Percentiles rank a stretch among this genome's conserved stretches.
Evolutionary conservation across 345 rosid species (phyloP).

Genomic region (Linum lewisii): DNA sequence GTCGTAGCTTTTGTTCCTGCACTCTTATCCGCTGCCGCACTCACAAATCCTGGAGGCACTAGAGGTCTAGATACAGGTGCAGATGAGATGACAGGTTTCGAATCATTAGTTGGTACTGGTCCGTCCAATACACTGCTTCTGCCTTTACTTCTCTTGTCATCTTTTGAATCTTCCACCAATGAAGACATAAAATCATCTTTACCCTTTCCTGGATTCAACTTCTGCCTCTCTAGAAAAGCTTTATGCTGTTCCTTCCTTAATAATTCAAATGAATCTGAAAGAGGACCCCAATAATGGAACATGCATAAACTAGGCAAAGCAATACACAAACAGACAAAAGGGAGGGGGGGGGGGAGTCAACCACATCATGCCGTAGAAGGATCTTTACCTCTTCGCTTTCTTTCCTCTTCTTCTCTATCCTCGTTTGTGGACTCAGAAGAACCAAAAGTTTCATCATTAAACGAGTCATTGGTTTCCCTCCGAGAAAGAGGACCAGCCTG

Average conservation of each 20-base stretch:
- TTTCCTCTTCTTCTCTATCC: slow-evolving; percentile 93
- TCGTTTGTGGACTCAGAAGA: slow-evolving; percentile 64
- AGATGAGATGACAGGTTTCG: slow-evolving; percentile 36
- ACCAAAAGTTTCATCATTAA: slow-evolving; percentile 93
- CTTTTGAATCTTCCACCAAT: slow-evolving; percentile 52
- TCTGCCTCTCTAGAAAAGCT: slow-evolving; percentile 72
- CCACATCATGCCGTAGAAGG: slow-evolving; percentile 9
- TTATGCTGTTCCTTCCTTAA: slow-evolving; percentile 93
- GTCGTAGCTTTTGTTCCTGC: slow-evolving; percentile 36
- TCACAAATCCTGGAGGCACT: slow-evolving; percentile 92
- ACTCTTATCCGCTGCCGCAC: slow-evolving; percentile 36
- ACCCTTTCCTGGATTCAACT: slow-evolving; percentile 42
- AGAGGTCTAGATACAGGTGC: slow-evolving; percentile 71
- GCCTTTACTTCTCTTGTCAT: slow-evolving; percentile 38
- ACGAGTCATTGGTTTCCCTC: slow-evolving; percentile 60
- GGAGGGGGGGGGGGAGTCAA: too few species aligned
- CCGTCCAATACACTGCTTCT: slow-evolving; percentile 34
- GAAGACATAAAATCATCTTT: slow-evolving; percentile 53
- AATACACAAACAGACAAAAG: slow-evolving; percentile 15
- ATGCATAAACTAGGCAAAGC: slow-evolving; percentile 9
- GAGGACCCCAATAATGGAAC: slow-evolving; percentile 18
- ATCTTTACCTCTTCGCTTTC: slow-evolving; percentile 76
- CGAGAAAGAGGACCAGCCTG: slow-evolving; percentile 69
- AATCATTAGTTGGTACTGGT: slow-evolving; percentile 22
- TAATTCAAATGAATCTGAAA: slow-evolving; percentile 80